phyloP scores from a whole-genome alignment of 2,329 filamentous ascomycete species.

The Intubia oerlemansii region DNA sequence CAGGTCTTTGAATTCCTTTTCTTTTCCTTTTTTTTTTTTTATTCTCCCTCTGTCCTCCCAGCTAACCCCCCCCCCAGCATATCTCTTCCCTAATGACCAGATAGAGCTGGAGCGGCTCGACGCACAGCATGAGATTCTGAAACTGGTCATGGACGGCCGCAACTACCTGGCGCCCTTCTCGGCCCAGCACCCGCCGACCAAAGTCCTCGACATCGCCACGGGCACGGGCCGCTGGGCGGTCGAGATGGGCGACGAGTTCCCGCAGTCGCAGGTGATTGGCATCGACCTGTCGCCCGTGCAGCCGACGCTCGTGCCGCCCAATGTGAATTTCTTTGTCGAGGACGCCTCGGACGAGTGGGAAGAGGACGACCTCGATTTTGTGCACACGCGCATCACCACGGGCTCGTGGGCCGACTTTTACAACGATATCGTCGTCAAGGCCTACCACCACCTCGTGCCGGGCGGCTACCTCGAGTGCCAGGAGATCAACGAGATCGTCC shows the following conservation, averaged over 20 bases:
- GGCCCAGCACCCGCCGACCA: constrained; percentile 9
- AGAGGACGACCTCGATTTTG: constrained; percentile 28
- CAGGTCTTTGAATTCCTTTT: too few species aligned
- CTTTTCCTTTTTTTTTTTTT: not conserved
- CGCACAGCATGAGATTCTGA: constrained; percentile 13
- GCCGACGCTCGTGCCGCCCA: constrained; percentile 42
- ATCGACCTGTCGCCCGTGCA: constrained; percentile 50
- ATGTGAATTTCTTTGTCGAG: constrained; percentile 55
- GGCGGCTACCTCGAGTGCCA: constrained; percentile 35
- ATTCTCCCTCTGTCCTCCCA: too few species aligned
- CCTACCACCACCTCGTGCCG: constrained; percentile 25
- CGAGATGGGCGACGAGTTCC: constrained; percentile 42
- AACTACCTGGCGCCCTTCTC: constrained; percentile 14
- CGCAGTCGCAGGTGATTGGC: constrained; percentile 33
- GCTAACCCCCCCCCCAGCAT: constrained; percentile 9
- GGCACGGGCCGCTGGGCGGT: constrained; percentile 45
- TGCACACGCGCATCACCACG: constrained; percentile 27
- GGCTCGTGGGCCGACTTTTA: constrained; percentile 29
- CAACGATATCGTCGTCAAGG: constrained; percentile 26
- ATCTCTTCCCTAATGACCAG: constrained; percentile 15
- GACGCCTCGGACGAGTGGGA: constrained; percentile 30
- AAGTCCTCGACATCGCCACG: constrained; percentile 20
- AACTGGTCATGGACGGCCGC: constrained; percentile 12
- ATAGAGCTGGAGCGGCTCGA: constrained; percentile 13
- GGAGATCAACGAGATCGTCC: constrained; percentile 16